Conservation (phyloP, 2,329 filamentous ascomycete species). For the Trichophyton benhamiae region DNA sequence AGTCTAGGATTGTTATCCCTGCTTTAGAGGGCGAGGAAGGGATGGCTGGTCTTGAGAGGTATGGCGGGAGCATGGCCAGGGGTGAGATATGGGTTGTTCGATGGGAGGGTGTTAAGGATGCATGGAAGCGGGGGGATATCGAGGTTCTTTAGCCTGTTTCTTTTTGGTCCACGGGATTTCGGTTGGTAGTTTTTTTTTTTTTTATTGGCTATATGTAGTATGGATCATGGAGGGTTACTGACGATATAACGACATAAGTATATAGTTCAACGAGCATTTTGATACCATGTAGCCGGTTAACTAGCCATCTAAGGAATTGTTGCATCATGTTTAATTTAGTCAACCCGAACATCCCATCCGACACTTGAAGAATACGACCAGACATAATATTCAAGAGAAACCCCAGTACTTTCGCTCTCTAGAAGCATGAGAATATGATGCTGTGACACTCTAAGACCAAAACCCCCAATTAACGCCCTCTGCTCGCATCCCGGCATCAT, state of each 20-base stretch:
- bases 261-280: no score
- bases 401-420: no score
- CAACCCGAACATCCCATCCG: no score
- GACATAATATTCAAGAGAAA: no score
- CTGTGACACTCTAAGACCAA: background rate
- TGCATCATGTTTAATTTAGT: no score
- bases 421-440: background rate
- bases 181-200: background rate
- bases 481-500: background rate
- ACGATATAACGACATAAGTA: no score
- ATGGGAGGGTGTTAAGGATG: constrained; percentile 59
- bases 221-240: background rate
- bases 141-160: constrained; percentile 28
- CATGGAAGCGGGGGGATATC: constrained; percentile 33
- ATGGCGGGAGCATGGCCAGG: constrained; percentile 35
- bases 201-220: background rate
- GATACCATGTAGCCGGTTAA: no score
- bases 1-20: constrained; percentile 35
- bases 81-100: constrained; percentile 57
- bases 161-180: background rate
- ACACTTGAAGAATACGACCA: no score
- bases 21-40: constrained; percentile 21
- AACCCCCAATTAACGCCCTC: background rate
- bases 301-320: no score
- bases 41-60: constrained; percentile 14